Conservation (phyloP, 768 basidiomycete species). For the Russula sp. region DNA sequence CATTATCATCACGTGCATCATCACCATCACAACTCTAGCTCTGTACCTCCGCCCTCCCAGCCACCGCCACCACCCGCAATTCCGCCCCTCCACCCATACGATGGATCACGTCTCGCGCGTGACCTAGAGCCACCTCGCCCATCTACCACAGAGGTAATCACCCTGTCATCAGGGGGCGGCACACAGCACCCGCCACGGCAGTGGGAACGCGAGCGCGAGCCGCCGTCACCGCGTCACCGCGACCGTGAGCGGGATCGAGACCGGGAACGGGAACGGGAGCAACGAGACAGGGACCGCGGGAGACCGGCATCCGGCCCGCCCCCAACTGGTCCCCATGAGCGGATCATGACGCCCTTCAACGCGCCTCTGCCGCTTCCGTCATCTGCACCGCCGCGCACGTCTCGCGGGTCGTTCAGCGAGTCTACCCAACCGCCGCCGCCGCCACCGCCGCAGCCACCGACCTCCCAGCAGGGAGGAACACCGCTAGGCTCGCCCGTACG, state of each 20-base stretch:
- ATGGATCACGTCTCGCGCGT: slow-evolving; percentile 15
- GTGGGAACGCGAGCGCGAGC: slow-evolving; percentile 23
- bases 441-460: background rate
- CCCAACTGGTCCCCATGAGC: slow-evolving; percentile 28
- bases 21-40: slow-evolving; percentile 29
- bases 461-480: slow-evolving; percentile 5
- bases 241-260: slow-evolving; percentile 19
- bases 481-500: slow-evolving; percentile 17
- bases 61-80: slow-evolving; percentile 22
- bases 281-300: slow-evolving; percentile 20
- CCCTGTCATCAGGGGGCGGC: slow-evolving; percentile 5
- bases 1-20: slow-evolving; percentile 33
- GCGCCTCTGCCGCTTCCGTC: slow-evolving; percentile 5
- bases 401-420: slow-evolving; percentile 20
- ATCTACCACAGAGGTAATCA: slow-evolving; percentile 19
- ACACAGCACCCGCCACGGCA: slow-evolving; percentile 8
- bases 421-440: slow-evolving; percentile 1
- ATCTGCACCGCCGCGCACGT: slow-evolving; percentile 6
- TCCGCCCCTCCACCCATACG: slow-evolving; percentile 21
- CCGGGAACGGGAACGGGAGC: slow-evolving; percentile 27
- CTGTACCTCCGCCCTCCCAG: slow-evolving; percentile 15
- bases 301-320: slow-evolving; percentile 25
- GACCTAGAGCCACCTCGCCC: slow-evolving; percentile 17
- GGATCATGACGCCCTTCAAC: slow-evolving; percentile 29
- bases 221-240: slow-evolving; percentile 20